Base-by-base conservation (phyloP, 352 stramenopile species). In the Peronosclerospora sorghi region DNA sequence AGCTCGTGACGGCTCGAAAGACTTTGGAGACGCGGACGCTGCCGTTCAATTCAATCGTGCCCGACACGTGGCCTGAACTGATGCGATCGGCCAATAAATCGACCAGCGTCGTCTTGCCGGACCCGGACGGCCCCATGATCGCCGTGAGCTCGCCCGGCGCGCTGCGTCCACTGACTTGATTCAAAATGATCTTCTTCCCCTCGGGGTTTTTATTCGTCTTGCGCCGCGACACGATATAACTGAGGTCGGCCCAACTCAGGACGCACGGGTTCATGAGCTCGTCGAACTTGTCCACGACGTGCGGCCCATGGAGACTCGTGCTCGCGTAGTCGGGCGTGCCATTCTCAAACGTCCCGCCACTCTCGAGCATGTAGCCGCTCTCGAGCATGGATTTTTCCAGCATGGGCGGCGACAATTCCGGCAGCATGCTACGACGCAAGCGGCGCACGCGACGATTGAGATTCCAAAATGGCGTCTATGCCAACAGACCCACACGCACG, bases 51-150 rank as follows among this genome's bases (percentile, higher is more conserved):
- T 71, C 59, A 36, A 87, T 69, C 6, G 28, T 30, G 8, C 73
- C 74, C 2, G 59, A 47, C 2, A 87, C 30, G 2, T 60, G 38
- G 21, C 57, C 64, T 4, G 65, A 73, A 35, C 57, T 61, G 18
- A 83, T 59, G 28, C 75, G 67, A 47, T 81, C 73, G 8, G 75
- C 68, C 19, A 87, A 35, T 4, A 86, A 48, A 32, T 86, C 73
- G 0, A 86, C 54, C 7, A 86, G 50, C 10, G 73, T 83, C 2
- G 73, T 83, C 41, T 83, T 83, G 10, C 70, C 70, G 0, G 61
- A 64, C n/a, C 70, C 73, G 0, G 73, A 86, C 0, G 73, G 70
- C 0, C 73, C 70, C 45, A 87, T 75, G 41, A 85, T 72, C 10
- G 68, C 73, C 10, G 65, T 85, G 34, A 87, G 54, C 23, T 81